Percentiles rank a stretch among this genome's conserved stretches.
Conservation (phyloP, 2,329 filamentous ascomycete species). For the Neonectria coccinea region DNA sequence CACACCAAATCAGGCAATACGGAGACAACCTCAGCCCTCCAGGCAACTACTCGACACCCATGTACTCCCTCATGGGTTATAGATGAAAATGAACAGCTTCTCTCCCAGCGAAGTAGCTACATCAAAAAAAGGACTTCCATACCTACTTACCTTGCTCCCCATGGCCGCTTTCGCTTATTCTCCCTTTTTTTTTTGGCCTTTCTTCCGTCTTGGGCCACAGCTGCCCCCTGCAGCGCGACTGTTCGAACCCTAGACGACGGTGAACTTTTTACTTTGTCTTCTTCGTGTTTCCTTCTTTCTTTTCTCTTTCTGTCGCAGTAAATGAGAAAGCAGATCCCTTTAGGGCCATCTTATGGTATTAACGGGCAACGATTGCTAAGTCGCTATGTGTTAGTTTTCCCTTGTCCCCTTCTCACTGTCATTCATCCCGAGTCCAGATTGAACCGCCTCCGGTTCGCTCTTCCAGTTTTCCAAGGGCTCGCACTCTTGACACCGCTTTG, state of each 20-base stretch:
- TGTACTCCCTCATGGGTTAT: conserved; percentile 10
- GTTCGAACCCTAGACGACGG: conserved; percentile 28
- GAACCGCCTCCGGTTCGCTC: neutral
- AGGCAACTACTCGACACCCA: conserved; percentile 1
- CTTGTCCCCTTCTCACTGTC: neutral
- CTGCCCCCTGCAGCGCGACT: neutral
- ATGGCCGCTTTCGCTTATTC: conserved; percentile 22
- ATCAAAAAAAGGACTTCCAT: conserved; percentile 4
- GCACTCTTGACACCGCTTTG: neutral
- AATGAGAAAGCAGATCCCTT: neutral
- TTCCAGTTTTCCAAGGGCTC: neutral
- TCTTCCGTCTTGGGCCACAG: neutral
- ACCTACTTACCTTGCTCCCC: conserved; percentile 30
- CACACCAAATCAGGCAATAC: neutral
- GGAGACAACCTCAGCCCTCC: conserved; percentile 1
- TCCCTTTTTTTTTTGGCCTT: conserved; percentile 29
- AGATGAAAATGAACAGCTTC: conserved; percentile 15
- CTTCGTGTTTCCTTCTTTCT: neutral
- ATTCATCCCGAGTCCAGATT: conserved; percentile 13
- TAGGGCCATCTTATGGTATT: conserved; percentile 7
- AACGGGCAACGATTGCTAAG: conserved; percentile 9
- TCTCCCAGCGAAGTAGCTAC: conserved; percentile 41
- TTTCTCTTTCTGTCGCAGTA: neutral
- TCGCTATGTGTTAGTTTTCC: conserved; percentile 3
- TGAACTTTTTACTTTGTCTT: neutral